phyloP scores from a whole-genome alignment of 78 protist genomes.

The Capsaspora owczarzaki region DNA sequence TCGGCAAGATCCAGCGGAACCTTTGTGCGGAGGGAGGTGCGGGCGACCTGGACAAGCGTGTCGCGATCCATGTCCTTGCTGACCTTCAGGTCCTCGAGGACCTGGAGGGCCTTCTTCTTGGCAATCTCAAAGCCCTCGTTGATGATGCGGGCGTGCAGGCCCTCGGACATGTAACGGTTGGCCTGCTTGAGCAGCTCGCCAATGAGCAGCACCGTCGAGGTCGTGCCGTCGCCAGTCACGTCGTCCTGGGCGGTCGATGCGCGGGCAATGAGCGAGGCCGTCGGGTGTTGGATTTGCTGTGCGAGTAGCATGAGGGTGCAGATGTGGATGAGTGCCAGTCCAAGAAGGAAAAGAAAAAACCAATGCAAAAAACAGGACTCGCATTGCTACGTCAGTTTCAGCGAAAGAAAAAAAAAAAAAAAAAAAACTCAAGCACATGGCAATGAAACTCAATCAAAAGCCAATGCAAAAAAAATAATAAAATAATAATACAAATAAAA shows the following conservation, averaged over 20 bases:
- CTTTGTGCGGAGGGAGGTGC: constrained; percentile 88
- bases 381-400: background rate
- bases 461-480: no score
- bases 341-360: background rate
- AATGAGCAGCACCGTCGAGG: constrained; percentile 89
- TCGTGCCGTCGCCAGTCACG: constrained; percentile 99
- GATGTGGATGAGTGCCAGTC: no score
- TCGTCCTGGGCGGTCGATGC: constrained; percentile 99
- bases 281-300: constrained; percentile 98
- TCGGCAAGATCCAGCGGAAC: constrained; percentile 60
- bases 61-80: constrained; percentile 60
- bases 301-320: background rate
- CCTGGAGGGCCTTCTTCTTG: constrained; percentile 48
- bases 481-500: no score
- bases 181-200: constrained; percentile 94
- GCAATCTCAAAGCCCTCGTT: constrained; percentile 96
- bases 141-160: constrained; percentile 96
- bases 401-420: no score
- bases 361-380: background rate
- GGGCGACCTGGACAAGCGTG: constrained; percentile 75
- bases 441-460: no score
- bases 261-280: constrained; percentile 97
- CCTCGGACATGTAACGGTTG: constrained; percentile 84
- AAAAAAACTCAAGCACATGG: no score
- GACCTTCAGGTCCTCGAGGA: constrained; percentile 51